These are phyloP conservation scores for Mycena vitilis DNA, from an alignment of 768 basidiomycete genomes.

Conservation along the genomic window DNA sequence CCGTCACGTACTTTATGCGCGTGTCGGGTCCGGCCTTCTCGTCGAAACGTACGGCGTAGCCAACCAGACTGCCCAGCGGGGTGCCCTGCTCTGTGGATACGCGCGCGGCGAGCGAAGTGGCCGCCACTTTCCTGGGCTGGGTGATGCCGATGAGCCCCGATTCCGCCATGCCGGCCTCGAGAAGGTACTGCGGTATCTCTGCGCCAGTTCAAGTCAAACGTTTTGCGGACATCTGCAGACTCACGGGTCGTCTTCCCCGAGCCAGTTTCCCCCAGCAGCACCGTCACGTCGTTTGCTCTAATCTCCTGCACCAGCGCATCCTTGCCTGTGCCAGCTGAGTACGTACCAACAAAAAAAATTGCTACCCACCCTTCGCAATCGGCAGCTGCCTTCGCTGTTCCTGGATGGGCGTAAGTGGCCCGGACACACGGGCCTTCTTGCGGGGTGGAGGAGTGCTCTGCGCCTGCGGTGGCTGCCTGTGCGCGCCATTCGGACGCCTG, in stretches of 20 bases:
- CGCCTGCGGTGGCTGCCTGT: conserved; percentile 38
- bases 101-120: conserved; percentile 91
- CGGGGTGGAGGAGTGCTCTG: conserved; percentile 31
- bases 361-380: conserved; percentile 75
- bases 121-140: conserved; percentile 95
- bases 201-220: conserved; percentile 24
- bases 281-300: conserved; percentile 81
- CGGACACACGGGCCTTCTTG: conserved; percentile 26
- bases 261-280: conserved; percentile 96
- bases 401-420: conserved; percentile 54
- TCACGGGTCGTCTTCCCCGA: conserved; percentile 98
- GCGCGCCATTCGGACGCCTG: conserved; percentile 46
- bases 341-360: background rate
- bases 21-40: conserved; percentile 79
- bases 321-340: conserved; percentile 62
- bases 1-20: conserved; percentile 95
- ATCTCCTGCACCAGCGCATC: conserved; percentile 82
- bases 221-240: conserved; percentile 6
- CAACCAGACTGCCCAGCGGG: conserved; percentile 80
- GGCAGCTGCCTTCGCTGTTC: conserved; percentile 80
- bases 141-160: conserved; percentile 89
- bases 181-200: conserved; percentile 97
- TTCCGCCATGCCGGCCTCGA: conserved; percentile 81
- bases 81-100: conserved; percentile 88
- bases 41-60: conserved; percentile 97